These are phyloP conservation scores for Trichophyton benhamiae DNA, from an alignment of 2,329 filamentous ascomycete genomes.

Conservation along the genomic window DNA sequence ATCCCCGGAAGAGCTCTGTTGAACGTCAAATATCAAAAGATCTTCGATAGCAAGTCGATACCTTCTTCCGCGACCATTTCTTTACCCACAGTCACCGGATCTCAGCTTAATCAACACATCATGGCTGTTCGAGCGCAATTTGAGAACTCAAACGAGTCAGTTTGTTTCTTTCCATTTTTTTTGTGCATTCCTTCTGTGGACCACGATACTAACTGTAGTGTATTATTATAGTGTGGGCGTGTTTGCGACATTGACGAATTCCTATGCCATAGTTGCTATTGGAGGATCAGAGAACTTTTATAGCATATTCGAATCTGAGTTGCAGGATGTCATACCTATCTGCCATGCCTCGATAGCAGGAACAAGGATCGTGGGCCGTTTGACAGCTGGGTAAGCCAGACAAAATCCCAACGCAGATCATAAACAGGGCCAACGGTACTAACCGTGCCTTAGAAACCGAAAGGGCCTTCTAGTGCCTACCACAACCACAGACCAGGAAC, in stretches of 20 bases:
- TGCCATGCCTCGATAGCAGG: constrained; percentile 94
- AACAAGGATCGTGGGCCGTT: constrained; percentile 85
- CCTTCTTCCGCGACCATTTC: background rate
- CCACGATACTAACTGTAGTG: background rate
- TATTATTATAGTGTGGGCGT: constrained; percentile 64
- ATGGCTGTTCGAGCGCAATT: constrained; percentile 41
- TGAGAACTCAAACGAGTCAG: constrained; percentile 40
- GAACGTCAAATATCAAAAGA: background rate
- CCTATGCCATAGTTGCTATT: constrained; percentile 85
- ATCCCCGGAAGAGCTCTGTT: background rate
- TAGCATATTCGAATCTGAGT: constrained; percentile 93
- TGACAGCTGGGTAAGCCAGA: constrained; percentile 68
- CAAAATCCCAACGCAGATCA: background rate
- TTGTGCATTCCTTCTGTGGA: background rate
- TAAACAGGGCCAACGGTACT: background rate
- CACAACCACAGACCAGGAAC: constrained; percentile 91
- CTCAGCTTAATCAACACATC: constrained; percentile 9
- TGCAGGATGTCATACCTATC: constrained; percentile 94
- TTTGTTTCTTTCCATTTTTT: background rate
- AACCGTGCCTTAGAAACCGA: constrained; percentile 54
- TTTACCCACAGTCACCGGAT: background rate
- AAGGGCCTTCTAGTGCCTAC: constrained; percentile 94
- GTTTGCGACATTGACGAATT: constrained; percentile 93
- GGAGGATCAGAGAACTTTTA: constrained; percentile 99
- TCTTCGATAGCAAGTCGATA: background rate